These are phyloP conservation scores for Neoboletus subvelutipes DNA, from an alignment of 768 basidiomycete species.

Conservation along the genomic window DNA sequence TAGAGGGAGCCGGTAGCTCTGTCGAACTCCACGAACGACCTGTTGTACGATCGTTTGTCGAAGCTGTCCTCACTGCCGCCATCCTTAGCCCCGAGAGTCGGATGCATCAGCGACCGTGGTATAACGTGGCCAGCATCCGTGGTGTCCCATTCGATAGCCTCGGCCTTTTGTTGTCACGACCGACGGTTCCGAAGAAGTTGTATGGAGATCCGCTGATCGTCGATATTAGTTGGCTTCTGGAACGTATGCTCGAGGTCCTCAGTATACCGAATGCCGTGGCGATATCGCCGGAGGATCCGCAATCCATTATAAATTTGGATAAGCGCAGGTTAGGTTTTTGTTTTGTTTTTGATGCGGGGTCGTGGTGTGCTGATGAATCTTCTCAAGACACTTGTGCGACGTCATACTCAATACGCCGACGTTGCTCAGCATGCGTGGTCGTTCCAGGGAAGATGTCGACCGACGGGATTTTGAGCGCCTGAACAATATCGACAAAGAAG, in stretches of 20 bases:
- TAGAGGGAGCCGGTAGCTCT: slow-evolving; percentile 38
- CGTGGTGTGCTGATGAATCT: slow-evolving; percentile 14
- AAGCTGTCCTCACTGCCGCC: slow-evolving; percentile 73
- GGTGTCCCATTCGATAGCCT: slow-evolving; percentile 64
- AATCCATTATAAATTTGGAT: slow-evolving; percentile 72
- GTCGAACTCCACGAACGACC: slow-evolving; percentile 52
- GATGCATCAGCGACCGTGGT: slow-evolving; percentile 78
- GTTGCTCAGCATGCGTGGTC: slow-evolving; percentile 42
- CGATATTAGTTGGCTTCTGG: slow-evolving; percentile 82
- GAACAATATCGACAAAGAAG: slow-evolving; percentile 72
- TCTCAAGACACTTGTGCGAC: slow-evolving; percentile 60
- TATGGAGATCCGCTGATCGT: slow-evolving; percentile 58
- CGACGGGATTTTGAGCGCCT: slow-evolving; percentile 73
- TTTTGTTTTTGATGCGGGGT: not conserved
- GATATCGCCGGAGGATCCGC: slow-evolving; percentile 50
- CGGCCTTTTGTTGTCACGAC: slow-evolving; percentile 51
- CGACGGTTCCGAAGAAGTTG: slow-evolving; percentile 42
- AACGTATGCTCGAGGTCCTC: slow-evolving; percentile 77
- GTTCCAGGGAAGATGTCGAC: slow-evolving; percentile 55
- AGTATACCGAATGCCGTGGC: slow-evolving; percentile 70
- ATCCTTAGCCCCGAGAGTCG: slow-evolving; percentile 77
- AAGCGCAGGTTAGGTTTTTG: slow-evolving; percentile 63
- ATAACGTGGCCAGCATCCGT: slow-evolving; percentile 62
- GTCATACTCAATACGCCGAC: slow-evolving; percentile 56
- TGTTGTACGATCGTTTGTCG: slow-evolving; percentile 77